Evolutionary conservation across 2,329 filamentous ascomycete species (phyloP).

Genomic region (Xylariaceae sp.): DNA sequence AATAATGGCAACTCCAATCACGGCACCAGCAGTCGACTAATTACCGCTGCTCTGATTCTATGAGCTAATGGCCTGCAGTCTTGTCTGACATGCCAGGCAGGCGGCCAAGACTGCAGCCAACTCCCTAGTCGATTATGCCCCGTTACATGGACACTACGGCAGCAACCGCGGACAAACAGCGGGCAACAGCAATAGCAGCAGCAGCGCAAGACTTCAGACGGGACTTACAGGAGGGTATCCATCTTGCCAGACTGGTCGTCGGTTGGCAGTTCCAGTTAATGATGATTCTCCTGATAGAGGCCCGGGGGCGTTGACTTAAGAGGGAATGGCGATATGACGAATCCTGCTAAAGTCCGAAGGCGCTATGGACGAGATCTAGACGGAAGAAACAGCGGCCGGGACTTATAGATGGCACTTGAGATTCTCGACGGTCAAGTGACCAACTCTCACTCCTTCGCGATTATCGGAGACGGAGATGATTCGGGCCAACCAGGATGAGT

Average conservation of each 20-base stretch:
- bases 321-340: conserved; percentile 2
- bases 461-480: background rate
- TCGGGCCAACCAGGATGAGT: background rate
- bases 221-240: conserved; percentile 57
- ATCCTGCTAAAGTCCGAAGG: conserved; percentile 1
- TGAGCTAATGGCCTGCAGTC: background rate
- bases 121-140: conserved; percentile 2
- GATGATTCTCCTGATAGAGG: background rate
- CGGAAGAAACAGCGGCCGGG: background rate
- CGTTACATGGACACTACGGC: background rate
- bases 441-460: background rate
- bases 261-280: background rate
- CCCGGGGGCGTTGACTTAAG: background rate
- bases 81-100: background rate
- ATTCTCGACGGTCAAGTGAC: background rate
- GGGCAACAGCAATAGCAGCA: conserved; percentile 12
- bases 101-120: background rate
- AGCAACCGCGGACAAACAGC: background rate
- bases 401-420: background rate
- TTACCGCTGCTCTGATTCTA: background rate
- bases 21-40: background rate
- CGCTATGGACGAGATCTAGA: background rate
- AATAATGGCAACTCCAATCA: background rate
- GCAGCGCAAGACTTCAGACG: conserved; percentile 23
- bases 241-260: conserved; percentile 34